phyloP scores from a whole-genome alignment of 2,329 filamentous ascomycete genomes.

The Trichoderma gracile region DNA sequence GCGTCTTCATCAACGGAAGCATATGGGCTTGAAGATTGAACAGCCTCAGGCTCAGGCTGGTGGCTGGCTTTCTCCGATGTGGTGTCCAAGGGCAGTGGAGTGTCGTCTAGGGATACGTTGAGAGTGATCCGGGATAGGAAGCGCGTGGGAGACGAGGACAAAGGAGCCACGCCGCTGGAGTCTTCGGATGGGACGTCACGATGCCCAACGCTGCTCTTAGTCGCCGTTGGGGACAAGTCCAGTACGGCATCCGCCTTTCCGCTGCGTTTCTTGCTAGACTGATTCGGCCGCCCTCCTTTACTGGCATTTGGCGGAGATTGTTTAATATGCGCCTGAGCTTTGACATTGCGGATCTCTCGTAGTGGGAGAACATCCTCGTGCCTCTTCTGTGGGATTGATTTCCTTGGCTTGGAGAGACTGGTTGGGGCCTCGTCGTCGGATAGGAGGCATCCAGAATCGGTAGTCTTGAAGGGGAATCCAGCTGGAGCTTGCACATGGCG shows the following conservation, averaged over 20 bases:
- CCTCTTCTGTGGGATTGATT: background rate
- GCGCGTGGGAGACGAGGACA: conserved; percentile 20
- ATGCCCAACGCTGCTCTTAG: background rate
- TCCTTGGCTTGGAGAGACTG: conserved; percentile 28
- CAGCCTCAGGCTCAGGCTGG: background rate
- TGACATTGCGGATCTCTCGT: conserved; percentile 1
- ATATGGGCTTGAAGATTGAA: background rate
- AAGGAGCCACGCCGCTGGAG: background rate
- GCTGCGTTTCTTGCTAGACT: background rate
- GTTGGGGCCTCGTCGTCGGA: conserved; percentile 43
- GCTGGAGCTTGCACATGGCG: background rate
- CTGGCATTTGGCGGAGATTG: background rate
- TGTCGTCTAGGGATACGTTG: conserved; percentile 10
- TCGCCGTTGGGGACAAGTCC: background rate
- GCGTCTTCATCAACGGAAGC: background rate
- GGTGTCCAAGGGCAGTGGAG: background rate
- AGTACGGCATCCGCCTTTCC: background rate
- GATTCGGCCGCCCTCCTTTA: background rate
- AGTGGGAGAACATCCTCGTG: background rate
- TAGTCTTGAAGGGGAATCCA: conserved; percentile 3
- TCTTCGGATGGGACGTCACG: background rate
- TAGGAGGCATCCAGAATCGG: conserved; percentile 32
- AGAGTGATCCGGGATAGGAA: background rate
- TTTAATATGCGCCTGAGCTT: background rate
- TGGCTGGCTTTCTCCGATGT: conserved; percentile 16